These are phyloP conservation scores for Camellia sinensis DNA, from an alignment of 148 eudicot genomes.

Conservation along the genomic window DNA sequence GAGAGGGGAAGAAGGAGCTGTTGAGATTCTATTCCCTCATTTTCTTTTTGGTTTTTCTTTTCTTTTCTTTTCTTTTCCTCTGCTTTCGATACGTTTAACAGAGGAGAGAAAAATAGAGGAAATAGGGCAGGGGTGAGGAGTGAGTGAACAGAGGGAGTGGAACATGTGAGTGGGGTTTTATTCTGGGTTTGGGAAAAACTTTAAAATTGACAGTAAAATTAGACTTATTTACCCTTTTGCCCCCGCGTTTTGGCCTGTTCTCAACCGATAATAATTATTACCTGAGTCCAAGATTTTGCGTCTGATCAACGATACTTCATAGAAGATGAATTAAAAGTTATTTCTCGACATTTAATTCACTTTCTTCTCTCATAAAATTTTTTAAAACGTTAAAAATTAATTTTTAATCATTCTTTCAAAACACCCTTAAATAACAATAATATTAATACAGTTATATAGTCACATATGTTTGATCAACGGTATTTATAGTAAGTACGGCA, in stretches of 20 bases:
- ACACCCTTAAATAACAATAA: no score
- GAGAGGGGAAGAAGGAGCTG: constrained; percentile 30
- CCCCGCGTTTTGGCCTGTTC: neutral
- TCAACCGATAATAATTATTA: neutral
- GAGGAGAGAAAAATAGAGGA: constrained; percentile 14
- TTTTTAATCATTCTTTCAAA: no score
- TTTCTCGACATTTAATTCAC: no score
- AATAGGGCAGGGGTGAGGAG: constrained; percentile 13
- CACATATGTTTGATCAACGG: no score
- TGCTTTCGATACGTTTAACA: constrained; percentile 25
- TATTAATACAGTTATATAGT: no score
- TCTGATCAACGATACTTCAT: no score
- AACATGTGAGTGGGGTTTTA: constrained; percentile 1
- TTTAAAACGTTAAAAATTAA: no score
- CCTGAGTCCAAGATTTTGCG: no score
- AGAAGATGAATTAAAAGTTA: no score
- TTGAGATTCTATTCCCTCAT: constrained; percentile 31
- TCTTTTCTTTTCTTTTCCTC: constrained; percentile 9
- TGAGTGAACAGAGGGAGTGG: neutral
- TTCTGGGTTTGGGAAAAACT: constrained; percentile 12
- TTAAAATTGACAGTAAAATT: neutral
- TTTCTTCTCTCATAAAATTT: no score
- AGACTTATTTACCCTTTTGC: neutral
- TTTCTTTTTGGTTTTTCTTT: neutral
- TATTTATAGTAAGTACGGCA: no score